Conservation (phyloP, 352 stramenopile genomes). For the Globisporangium parvum region DNA sequence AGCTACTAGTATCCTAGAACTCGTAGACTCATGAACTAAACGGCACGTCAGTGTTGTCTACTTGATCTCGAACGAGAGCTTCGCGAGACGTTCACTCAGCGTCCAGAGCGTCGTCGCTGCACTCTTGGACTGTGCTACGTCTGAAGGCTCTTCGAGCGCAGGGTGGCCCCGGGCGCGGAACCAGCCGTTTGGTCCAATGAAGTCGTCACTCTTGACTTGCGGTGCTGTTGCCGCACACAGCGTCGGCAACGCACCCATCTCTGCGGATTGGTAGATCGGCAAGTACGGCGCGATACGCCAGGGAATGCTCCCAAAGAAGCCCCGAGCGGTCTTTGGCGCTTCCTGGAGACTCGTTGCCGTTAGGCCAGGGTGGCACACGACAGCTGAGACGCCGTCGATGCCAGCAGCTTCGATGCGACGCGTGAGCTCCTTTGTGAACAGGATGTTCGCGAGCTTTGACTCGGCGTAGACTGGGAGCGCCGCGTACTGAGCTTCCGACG, state of each 20-base stretch:
- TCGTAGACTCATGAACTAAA: too few relatives aligned
- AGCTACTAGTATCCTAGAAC: neutral
- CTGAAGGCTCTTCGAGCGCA: conserved; percentile 23
- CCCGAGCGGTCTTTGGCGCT: conserved; percentile 12
- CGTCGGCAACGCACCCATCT: conserved; percentile 34
- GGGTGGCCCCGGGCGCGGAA: conserved; percentile 26
- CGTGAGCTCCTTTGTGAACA: conserved; percentile 43
- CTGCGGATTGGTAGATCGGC: conserved; percentile 31
- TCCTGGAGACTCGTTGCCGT: conserved; percentile 29
- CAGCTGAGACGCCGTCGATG: conserved; percentile 17
- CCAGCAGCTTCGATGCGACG: conserved; percentile 20
- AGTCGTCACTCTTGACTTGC: conserved; percentile 21
- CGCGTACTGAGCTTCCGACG: conserved; percentile 27
- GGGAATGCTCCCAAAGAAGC: conserved; percentile 22
- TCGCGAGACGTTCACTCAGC: conserved; percentile 33
- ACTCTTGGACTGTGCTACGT: conserved; percentile 23
- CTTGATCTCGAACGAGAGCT: conserved; percentile 15
- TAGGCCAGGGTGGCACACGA: conserved; percentile 31
- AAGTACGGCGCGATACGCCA: conserved; percentile 20
- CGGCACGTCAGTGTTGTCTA: neutral
- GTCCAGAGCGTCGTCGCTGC: conserved; percentile 27
- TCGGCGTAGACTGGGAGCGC: conserved; percentile 31
- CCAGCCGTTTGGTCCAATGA: conserved; percentile 27
- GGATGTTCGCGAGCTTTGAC: conserved; percentile 46
- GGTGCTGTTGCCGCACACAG: conserved; percentile 34